Conservation (phyloP, 1,284 basidiomycete genomes). For the Puccinia coronata region DNA sequence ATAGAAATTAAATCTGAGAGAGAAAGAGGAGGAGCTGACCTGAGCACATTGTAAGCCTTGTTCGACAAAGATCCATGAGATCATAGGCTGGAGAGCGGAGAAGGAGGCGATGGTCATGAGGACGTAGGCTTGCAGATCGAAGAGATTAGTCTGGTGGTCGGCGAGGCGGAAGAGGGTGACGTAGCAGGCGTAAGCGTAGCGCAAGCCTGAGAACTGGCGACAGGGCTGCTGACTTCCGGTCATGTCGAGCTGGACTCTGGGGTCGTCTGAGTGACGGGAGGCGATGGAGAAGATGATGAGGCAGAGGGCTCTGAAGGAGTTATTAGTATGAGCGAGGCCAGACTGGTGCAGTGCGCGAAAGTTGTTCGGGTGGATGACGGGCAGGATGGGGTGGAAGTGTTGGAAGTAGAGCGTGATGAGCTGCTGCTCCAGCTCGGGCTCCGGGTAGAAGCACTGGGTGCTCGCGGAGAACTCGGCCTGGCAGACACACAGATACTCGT, state of each 20-base stretch:
- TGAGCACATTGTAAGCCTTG: constrained; percentile 16
- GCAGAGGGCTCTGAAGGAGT: constrained; percentile 70
- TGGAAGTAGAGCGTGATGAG: constrained; percentile 73
- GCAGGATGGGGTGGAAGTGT: constrained; percentile 67
- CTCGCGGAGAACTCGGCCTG: background rate
- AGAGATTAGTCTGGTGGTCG: background rate
- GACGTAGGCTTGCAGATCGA: constrained; percentile 20
- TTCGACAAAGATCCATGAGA: constrained; percentile 11
- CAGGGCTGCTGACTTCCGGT: background rate
- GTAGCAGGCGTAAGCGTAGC: constrained; percentile 1
- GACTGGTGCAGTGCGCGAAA: constrained; percentile 69
- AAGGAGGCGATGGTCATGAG: background rate
- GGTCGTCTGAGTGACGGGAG: constrained; percentile 69
- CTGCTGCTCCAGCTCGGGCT: constrained; percentile 64
- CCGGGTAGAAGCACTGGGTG: constrained; percentile 10
- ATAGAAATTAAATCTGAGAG: too few relatives aligned
- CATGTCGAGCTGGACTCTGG: constrained; percentile 61
- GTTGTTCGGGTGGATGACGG: constrained; percentile 73
- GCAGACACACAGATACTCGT: background rate
- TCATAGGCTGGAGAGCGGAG: background rate
- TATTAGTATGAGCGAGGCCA: constrained; percentile 66
- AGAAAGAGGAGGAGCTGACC: background rate
- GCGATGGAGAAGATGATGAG: constrained; percentile 75
- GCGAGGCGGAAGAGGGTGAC: background rate
- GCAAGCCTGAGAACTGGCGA: constrained; percentile 16